These are phyloP conservation scores for Hortaea werneckii DNA, from an alignment of 2,329 filamentous ascomycete species.

Conservation along the genomic window DNA sequence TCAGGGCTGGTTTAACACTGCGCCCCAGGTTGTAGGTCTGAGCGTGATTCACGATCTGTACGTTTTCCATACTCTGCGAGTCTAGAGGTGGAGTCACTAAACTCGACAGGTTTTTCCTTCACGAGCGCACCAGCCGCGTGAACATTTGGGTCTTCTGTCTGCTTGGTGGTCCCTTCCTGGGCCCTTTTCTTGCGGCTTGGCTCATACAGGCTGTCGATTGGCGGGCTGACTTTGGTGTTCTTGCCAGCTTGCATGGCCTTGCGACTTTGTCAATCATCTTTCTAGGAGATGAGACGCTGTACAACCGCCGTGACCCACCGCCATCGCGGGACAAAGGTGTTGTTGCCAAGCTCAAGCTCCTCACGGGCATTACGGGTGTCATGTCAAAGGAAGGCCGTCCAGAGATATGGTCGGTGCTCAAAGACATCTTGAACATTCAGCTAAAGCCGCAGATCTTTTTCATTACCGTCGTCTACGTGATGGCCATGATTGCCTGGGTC, in stretches of 20 bases:
- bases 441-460: conserved; percentile 6
- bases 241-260: conserved; percentile 6
- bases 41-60: conserved; percentile 26
- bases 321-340: neutral
- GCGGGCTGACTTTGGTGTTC: conserved; percentile 7
- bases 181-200: conserved; percentile 10
- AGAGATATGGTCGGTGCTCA: conserved; percentile 1
- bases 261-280: conserved; percentile 14
- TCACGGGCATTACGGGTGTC: conserved; percentile 3
- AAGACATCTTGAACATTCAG: conserved; percentile 6
- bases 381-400: neutral
- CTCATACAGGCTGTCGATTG: conserved; percentile 4
- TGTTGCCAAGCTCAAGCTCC: conserved; percentile 3
- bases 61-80: neutral
- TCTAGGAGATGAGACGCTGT: conserved; percentile 27
- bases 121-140: neutral
- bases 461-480: conserved; percentile 12
- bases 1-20: conserved; percentile 20
- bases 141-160: conserved; percentile 20
- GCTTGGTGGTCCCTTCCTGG: conserved; percentile 10
- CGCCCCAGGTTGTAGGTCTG: conserved; percentile 20
- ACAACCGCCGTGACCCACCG: conserved; percentile 14
- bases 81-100: too few relatives aligned
- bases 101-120: neutral
- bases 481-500: conserved; percentile 19